Conservation (phyloP, 106 monocot genomes). For the Posidonia australis region DNA sequence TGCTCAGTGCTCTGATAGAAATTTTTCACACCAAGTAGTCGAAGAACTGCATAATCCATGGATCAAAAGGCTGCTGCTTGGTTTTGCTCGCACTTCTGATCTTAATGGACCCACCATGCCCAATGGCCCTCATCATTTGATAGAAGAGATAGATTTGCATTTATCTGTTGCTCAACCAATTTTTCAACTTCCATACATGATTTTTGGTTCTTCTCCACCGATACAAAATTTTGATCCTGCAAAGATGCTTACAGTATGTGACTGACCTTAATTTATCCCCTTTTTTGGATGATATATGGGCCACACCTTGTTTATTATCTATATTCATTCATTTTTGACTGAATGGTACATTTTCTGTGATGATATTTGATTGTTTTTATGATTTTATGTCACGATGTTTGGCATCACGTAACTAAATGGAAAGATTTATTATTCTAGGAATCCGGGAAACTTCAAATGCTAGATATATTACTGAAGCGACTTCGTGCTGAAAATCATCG, state of each 20-base stretch:
- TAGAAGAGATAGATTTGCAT: slow-evolving; percentile 58
- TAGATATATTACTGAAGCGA: slow-evolving; percentile 74
- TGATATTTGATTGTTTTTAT: too few species aligned
- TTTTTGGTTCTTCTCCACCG: slow-evolving; percentile 94
- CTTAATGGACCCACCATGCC: slow-evolving; percentile 81
- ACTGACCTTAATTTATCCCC: background rate
- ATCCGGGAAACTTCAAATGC: slow-evolving; percentile 92
- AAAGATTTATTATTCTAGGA: slow-evolving; percentile 43
- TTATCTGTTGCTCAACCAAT: slow-evolving; percentile 29
- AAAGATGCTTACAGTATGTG: slow-evolving; percentile 89
- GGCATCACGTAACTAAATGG: slow-evolving; percentile 4
- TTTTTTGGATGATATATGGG: background rate
- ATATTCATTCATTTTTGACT: too few species aligned
- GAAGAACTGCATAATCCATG: slow-evolving; percentile 86
- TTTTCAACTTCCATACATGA: slow-evolving; percentile 57
- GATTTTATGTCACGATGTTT: background rate
- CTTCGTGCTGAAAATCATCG: slow-evolving; percentile 92
- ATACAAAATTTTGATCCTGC: slow-evolving; percentile 86
- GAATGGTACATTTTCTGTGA: too few species aligned
- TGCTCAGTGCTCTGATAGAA: slow-evolving; percentile 62
- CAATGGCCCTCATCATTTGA: slow-evolving; percentile 47
- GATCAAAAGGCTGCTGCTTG: slow-evolving; percentile 70
- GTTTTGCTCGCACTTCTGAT: slow-evolving; percentile 83
- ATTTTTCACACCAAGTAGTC: slow-evolving; percentile 56
- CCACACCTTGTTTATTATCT: background rate